Conservation (phyloP, 768 basidiomycete genomes). For the Podaxis sp. region DNA sequence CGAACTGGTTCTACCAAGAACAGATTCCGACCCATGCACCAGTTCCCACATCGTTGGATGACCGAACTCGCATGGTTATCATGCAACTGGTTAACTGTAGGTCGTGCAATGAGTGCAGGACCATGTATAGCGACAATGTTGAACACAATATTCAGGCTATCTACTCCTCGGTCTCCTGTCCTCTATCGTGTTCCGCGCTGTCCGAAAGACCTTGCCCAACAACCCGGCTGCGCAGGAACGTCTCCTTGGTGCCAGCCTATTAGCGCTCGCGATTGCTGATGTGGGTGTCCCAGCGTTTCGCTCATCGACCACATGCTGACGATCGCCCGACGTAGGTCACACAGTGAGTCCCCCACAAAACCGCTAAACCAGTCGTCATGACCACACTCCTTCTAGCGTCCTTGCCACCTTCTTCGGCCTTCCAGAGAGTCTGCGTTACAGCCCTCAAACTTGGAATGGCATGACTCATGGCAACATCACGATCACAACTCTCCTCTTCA, state of each 20-base stretch:
- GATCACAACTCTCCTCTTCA: constrained; percentile 52
- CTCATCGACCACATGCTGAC: neutral
- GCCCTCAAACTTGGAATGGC: constrained; percentile 57
- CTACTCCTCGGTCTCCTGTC: constrained; percentile 48
- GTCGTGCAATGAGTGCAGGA: neutral
- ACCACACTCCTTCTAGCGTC: constrained; percentile 42
- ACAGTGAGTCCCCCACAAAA: constrained; percentile 45
- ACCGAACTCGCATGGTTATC: constrained; percentile 57
- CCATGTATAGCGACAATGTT: neutral
- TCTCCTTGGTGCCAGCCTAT: constrained; percentile 63
- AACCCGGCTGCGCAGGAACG: constrained; percentile 67
- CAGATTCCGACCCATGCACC: constrained; percentile 51
- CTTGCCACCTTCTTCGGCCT: constrained; percentile 53
- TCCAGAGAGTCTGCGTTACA: constrained; percentile 52
- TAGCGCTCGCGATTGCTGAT: constrained; percentile 71
- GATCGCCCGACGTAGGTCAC: constrained; percentile 40
- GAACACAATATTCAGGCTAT: constrained; percentile 13
- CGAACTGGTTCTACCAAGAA: constrained; percentile 65
- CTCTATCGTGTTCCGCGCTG: constrained; percentile 65
- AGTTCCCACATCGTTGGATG: constrained; percentile 34
- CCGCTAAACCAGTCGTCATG: constrained; percentile 3
- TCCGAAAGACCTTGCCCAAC: constrained; percentile 56
- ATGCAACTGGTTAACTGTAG: constrained; percentile 62
- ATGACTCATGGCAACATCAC: constrained; percentile 81
- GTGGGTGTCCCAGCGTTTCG: constrained; percentile 36